These are phyloP conservation scores for Holtermanniella nyarrowii DNA, from an alignment of 768 basidiomycete genomes.

Conservation along the genomic window DNA sequence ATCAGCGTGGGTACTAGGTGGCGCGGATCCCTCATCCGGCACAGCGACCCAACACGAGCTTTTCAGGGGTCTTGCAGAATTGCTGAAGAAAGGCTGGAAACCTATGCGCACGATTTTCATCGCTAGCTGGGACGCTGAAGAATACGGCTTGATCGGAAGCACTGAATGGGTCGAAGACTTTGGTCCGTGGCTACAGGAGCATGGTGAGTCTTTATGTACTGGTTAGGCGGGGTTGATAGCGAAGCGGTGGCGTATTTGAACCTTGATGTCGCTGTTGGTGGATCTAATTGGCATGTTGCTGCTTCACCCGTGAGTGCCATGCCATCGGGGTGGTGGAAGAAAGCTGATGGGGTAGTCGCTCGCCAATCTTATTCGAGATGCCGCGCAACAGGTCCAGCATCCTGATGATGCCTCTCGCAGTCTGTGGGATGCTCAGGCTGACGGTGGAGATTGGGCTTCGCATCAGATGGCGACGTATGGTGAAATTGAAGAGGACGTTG, in stretches of 20 bases:
- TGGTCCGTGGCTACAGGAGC: constrained; percentile 60
- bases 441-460: constrained; percentile 49
- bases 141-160: constrained; percentile 52
- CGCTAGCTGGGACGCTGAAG: constrained; percentile 67
- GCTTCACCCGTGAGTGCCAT: constrained; percentile 52
- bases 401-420: constrained; percentile 56
- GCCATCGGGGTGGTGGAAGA: neutral
- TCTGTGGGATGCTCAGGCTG: constrained; percentile 67
- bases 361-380: constrained; percentile 58
- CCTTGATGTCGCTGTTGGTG: constrained; percentile 58
- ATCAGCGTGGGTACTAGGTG: constrained; percentile 61
- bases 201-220: constrained; percentile 44
- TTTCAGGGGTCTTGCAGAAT: constrained; percentile 59
- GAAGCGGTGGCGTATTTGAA: constrained; percentile 74
- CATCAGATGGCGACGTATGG: constrained; percentile 14
- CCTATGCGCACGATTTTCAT: constrained; percentile 66
- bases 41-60: constrained; percentile 69
- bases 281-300: constrained; percentile 50
- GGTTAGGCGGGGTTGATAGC: neutral
- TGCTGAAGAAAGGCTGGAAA: constrained; percentile 67
- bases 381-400: constrained; percentile 63
- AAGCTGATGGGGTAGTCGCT: constrained; percentile 46
- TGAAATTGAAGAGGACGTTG: constrained; percentile 12
- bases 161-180: constrained; percentile 96
- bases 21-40: constrained; percentile 49